A percentile compares a stretch with the other conserved stretches of the same genome.
phyloP scores from a whole-genome alignment of 805 yeast genomes.

The Yarrowia bubula region DNA sequence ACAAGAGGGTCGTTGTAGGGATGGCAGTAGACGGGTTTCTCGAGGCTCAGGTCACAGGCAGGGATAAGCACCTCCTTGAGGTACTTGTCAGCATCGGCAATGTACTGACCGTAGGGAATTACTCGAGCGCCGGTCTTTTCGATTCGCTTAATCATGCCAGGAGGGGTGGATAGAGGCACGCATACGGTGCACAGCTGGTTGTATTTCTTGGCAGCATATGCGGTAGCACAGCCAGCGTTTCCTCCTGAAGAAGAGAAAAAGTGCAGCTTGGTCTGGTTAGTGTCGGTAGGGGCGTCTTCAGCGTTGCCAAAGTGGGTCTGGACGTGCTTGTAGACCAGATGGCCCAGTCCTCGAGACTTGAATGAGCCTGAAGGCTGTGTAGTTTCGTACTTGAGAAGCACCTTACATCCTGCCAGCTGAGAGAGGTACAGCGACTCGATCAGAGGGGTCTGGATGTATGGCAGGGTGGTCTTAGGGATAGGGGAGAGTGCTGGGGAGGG shows the following conservation, averaged over 20 bases:
- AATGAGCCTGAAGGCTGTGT: slow-evolving; percentile 88
- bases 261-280: slow-evolving; percentile 30
- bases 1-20: slow-evolving; percentile 93
- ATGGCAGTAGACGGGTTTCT: slow-evolving; percentile 79
- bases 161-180: slow-evolving; percentile 51
- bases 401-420: slow-evolving; percentile 65
- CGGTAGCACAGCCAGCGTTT: slow-evolving; percentile 97
- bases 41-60: slow-evolving; percentile 46
- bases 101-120: slow-evolving; percentile 70
- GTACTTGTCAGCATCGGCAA: slow-evolving; percentile 74
- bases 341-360: slow-evolving; percentile 90
- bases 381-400: slow-evolving; percentile 79
- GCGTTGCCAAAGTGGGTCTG: slow-evolving; percentile 48
- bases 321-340: slow-evolving; percentile 62
- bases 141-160: slow-evolving; percentile 48
- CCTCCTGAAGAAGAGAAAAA: slow-evolving; percentile 94
- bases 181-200: slow-evolving; percentile 58
- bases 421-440: slow-evolving; percentile 72
- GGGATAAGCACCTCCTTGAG: slow-evolving; percentile 67
- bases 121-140: slow-evolving; percentile 52
- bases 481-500: slow-evolving; percentile 5
- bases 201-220: slow-evolving; percentile 74
- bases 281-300: slow-evolving; percentile 28
- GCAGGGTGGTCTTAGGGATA: slow-evolving; percentile 27
- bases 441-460: slow-evolving; percentile 64